Evolutionary conservation across 495 filamentous ascomycete species (phyloP).

Genomic region (Talaromyces thailandensis): DNA sequence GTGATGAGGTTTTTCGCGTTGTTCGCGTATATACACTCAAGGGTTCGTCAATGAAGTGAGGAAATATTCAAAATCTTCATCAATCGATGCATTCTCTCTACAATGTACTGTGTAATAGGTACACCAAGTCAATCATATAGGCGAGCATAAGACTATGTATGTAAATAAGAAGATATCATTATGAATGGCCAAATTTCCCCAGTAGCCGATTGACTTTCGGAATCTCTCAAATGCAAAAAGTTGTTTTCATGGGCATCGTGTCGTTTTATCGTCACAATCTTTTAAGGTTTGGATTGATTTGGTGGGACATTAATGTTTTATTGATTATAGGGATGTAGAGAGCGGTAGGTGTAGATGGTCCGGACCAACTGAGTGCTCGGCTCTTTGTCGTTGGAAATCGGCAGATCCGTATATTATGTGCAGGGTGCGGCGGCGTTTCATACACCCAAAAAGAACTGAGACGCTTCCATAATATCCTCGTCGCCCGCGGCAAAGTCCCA

Average conservation of each 20-base stretch:
- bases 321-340: background rate
- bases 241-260: background rate
- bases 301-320: background rate
- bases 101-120: background rate
- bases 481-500: conserved; percentile 98
- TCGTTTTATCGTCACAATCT: background rate
- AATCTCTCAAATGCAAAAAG: background rate
- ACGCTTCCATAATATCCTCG: conserved; percentile 68
- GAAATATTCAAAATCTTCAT: background rate
- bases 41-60: background rate
- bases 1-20: background rate
- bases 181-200: background rate
- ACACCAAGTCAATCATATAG: background rate
- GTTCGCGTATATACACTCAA: background rate
- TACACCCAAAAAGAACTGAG: conserved; percentile 57
- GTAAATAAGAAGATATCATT: background rate
- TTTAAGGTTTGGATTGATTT: background rate
- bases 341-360: background rate
- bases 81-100: background rate
- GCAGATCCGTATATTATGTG: background rate
- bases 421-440: too few species aligned
- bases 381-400: conserved; percentile 1
- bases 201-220: background rate
- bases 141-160: background rate
- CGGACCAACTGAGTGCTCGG: background rate